These are phyloP conservation scores for Candida neerlandica DNA, from an alignment of 1,139 yeast genomes.

Conservation along the genomic window DNA sequence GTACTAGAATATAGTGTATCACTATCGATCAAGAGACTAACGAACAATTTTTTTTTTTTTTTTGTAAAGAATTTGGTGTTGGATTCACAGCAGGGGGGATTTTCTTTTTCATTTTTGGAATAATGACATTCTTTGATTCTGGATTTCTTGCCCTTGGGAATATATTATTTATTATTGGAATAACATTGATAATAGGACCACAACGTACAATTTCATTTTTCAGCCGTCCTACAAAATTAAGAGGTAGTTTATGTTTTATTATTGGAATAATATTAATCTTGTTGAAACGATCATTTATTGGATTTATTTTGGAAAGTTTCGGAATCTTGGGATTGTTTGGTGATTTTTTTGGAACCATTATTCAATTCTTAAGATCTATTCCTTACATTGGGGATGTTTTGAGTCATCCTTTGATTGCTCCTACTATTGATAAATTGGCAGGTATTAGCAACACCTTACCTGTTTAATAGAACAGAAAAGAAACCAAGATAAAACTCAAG, in stretches of 20 bases:
- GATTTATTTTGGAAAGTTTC: conserved; percentile 80
- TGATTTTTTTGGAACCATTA: conserved; percentile 85
- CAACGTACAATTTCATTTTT: conserved; percentile 82
- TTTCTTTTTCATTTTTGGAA: conserved; percentile 77
- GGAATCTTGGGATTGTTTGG: conserved; percentile 92
- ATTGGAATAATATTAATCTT: conserved; percentile 77
- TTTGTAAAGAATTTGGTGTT: conserved; percentile 75
- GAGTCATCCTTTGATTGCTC: conserved; percentile 82
- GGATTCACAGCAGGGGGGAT: conserved; percentile 90
- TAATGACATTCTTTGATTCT: conserved; percentile 84
- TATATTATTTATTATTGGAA: conserved; percentile 77
- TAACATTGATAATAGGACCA: conserved; percentile 83
- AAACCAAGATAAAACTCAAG: neutral
- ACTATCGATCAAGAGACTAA: neutral
- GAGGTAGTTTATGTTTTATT: conserved; percentile 81
- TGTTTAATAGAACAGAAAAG: conserved; percentile 10
- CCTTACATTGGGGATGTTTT: conserved; percentile 88
- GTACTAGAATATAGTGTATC: conserved; percentile 26
- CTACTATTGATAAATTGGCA: conserved; percentile 55
- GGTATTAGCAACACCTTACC: conserved; percentile 48
- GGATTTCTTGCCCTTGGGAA: conserved; percentile 90
- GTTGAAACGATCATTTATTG: conserved; percentile 75
- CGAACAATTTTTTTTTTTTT: conserved; percentile 3
- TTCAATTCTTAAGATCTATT: conserved; percentile 84
- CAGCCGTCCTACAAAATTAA: conserved; percentile 80